phyloP scores from a whole-genome alignment of 2,329 filamentous ascomycete genomes.

The Lachnellula suecica region DNA sequence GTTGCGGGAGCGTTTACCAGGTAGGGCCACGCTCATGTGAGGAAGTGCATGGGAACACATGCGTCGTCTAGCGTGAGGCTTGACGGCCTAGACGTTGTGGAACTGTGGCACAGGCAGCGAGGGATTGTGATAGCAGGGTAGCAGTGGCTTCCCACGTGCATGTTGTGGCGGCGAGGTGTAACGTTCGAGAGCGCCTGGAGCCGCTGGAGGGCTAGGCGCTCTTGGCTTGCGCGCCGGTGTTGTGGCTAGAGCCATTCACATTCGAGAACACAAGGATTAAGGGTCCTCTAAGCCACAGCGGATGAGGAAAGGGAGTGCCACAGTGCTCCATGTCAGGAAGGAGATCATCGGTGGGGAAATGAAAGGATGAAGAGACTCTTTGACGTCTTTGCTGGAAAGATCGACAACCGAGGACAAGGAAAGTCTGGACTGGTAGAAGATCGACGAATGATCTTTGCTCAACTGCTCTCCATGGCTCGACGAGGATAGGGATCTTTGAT shows the following conservation, averaged over 20 bases:
- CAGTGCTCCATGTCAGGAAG: background rate
- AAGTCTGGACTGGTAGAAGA: too few relatives aligned
- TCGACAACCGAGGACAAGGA: too few relatives aligned
- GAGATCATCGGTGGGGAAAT: background rate
- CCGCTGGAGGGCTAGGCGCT: background rate
- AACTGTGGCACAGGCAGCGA: background rate
- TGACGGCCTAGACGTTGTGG: background rate
- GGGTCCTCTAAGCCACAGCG: background rate
- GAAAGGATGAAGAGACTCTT: too few relatives aligned
- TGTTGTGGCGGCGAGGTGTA: conserved; percentile 7
- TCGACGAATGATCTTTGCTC: too few relatives aligned
- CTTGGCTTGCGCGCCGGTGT: background rate
- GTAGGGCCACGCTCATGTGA: conserved; percentile 1
- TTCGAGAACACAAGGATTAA: background rate
- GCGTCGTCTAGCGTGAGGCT: conserved; percentile 8
- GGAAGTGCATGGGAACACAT: background rate
- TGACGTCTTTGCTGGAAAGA: too few relatives aligned
- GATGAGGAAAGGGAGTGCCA: background rate
- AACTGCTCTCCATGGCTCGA: too few relatives aligned
- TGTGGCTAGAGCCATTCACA: background rate
- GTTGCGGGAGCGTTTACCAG: background rate
- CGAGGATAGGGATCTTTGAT: too few relatives aligned
- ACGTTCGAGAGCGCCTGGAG: background rate
- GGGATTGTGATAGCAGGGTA: background rate
- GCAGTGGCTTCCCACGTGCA: conserved; percentile 11